Conservation (phyloP, 2,329 filamentous ascomycete genomes). For the Eutypa lata region DNA sequence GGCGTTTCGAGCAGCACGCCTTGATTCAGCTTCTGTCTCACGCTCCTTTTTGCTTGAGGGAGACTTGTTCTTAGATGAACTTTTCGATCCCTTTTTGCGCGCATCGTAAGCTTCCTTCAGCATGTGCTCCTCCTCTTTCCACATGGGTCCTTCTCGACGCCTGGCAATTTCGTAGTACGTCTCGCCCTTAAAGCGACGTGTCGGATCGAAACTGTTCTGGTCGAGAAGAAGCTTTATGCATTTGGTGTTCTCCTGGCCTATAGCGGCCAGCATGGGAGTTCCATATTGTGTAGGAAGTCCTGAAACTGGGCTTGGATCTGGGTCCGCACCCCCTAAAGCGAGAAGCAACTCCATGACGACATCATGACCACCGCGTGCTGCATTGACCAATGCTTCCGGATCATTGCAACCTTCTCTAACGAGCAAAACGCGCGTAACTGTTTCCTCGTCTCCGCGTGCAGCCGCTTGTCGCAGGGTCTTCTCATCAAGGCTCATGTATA, state of each 20-base stretch:
- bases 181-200: constrained; percentile 69
- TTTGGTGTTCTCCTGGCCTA: constrained; percentile 82
- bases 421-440: constrained; percentile 58
- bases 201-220: constrained; percentile 78
- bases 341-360: constrained; percentile 78
- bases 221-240: constrained; percentile 78
- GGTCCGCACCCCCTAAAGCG: constrained; percentile 62
- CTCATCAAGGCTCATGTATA: constrained; percentile 63
- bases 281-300: constrained; percentile 66
- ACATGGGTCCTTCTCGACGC: constrained; percentile 78
- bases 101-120: constrained; percentile 73
- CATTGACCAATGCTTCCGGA: constrained; percentile 83
- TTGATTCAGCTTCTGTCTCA: constrained; percentile 40
- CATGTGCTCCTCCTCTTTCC: constrained; percentile 82
- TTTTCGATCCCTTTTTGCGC: constrained; percentile 52
- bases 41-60: constrained; percentile 39
- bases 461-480: constrained; percentile 60
- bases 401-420: constrained; percentile 65
- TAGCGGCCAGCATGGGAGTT: constrained; percentile 91
- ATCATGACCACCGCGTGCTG: constrained; percentile 87
- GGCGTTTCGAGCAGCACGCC: constrained; percentile 39
- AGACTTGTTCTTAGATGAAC: constrained; percentile 47
- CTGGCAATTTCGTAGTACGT: constrained; percentile 86
- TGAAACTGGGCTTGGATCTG: constrained; percentile 65
- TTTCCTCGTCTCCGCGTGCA: constrained; percentile 59